These are phyloP conservation scores for Lentithecium fluviatile DNA, from an alignment of 495 filamentous ascomycete species.

Conservation along the genomic window DNA sequence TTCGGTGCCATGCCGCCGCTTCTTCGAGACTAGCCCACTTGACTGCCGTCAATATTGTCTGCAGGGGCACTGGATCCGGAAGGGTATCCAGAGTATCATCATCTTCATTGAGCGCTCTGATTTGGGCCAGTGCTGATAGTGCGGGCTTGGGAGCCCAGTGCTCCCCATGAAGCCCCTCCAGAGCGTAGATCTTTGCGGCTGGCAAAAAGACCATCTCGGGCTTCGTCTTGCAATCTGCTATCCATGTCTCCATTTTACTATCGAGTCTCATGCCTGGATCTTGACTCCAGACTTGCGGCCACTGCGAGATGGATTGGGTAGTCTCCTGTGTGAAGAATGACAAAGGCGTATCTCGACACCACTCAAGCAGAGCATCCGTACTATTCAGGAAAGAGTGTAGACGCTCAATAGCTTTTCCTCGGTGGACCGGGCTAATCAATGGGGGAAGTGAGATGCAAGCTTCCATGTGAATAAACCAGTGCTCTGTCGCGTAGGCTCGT, in stretches of 20 bases:
- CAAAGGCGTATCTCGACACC: background rate
- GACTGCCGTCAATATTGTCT: background rate
- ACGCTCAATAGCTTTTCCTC: too few relatives aligned
- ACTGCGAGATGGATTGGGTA: background rate
- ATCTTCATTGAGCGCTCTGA: background rate
- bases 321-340: background rate
- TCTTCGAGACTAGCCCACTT: slow-evolving; percentile 1
- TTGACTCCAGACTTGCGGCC: background rate
- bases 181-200: background rate
- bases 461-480: background rate
- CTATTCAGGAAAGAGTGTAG: background rate
- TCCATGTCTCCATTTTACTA: too few relatives aligned
- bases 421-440: background rate
- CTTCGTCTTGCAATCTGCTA: background rate
- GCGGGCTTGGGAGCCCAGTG: background rate
- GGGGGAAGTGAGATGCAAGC: too few relatives aligned
- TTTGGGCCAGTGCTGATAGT: background rate
- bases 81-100: background rate
- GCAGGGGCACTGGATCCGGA: background rate
- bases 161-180: background rate
- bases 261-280: too few relatives aligned
- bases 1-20: slow-evolving; percentile 3
- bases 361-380: background rate
- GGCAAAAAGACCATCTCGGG: background rate
- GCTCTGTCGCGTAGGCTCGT: too few relatives aligned